Base-by-base conservation (phyloP, 2,329 filamentous ascomycete species). In the Dothiorella sarmentorum region DNA sequence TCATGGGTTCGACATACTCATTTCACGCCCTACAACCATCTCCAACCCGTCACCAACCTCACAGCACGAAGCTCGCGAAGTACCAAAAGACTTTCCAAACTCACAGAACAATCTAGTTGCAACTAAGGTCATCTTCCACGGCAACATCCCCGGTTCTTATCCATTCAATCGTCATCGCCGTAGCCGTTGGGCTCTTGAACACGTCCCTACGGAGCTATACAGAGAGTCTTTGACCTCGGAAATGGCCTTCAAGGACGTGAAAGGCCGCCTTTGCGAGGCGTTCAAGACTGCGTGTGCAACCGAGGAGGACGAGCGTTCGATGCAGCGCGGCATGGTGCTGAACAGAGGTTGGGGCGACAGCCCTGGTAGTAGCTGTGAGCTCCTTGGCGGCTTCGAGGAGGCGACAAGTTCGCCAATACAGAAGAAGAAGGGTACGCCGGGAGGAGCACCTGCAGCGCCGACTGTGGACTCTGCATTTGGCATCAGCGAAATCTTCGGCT, bases 131-230 rank as follows among this genome's bases (percentile, higher is more conserved):
- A 85, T 97, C 17, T 80, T 99, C 2, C 94, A 99, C 71, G 91
- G 89, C 42, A 99, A 99, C 67, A 86, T 97, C 2, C 94, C 94
- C 1, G 94, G 94, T 0, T 96, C 91, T 1, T 97, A 97, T 71
- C 90, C 93, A 10, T 99, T 99, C 76, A 97, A 99, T 73, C 85
- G 94, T 4, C 91, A 97, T 72, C 86, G 93, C 17, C 85, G 94
- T 61, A 91, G 90, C 66, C 85, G 92, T 38, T 99, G 94, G 94
- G 85, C 86, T 53, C 86, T 96, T 11, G 75, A 83, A 38, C 71
- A 75, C 26, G 71, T 75, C 9, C 70, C 78, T 0, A 56, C 58
- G 4, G 64, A 77, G 4, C 70, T 74, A 9, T 69, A 77, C 10
- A 73, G 73, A 10, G 72, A 78, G 6, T 64, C 74, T 17, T 74